Conservation (phyloP, 306 rosid genomes). For the Phaseolus lunatus region DNA sequence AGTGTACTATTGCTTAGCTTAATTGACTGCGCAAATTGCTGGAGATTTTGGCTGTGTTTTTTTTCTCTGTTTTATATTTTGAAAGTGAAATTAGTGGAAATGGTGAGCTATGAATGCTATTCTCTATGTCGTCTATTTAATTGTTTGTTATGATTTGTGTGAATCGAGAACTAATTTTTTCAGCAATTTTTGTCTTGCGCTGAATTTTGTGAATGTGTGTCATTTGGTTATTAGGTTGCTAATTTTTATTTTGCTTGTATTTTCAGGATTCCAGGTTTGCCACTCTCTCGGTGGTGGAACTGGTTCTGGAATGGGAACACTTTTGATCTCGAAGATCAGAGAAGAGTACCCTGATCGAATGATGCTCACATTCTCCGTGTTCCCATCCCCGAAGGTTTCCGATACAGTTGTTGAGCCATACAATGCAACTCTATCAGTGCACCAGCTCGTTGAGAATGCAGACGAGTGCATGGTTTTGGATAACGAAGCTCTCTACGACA, state of each 20-base stretch:
- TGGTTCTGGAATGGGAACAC: conserved; percentile 76
- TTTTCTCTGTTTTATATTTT: not conserved
- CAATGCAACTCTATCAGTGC: conserved; percentile 69
- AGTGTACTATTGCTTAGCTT: not conserved
- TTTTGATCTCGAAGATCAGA: conserved; percentile 67
- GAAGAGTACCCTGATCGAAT: conserved; percentile 71
- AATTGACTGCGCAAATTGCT: not conserved
- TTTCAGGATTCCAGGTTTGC: conserved; percentile 73
- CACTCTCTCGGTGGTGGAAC: conserved; percentile 75
- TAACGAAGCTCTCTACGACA: conserved; percentile 71
- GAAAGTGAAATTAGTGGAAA: not conserved
- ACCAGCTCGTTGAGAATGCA: conserved; percentile 72
- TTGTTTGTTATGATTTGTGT: not conserved
- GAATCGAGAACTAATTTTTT: not conserved
- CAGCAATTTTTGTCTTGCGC: too few relatives aligned
- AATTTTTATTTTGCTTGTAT: fast-evolving
- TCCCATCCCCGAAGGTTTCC: conserved; percentile 71
- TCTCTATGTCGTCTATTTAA: too few relatives aligned
- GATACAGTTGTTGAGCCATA: conserved; percentile 76
- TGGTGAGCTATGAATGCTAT: not conserved
- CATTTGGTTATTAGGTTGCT: not conserved
- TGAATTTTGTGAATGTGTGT: too few relatives aligned
- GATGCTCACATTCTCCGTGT: conserved; percentile 74
- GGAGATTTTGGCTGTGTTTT: not conserved
- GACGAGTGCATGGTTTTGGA: conserved; percentile 77